phyloP scores from a whole-genome alignment of 768 basidiomycete species.

The Tylopilus vinaceipallidus region DNA sequence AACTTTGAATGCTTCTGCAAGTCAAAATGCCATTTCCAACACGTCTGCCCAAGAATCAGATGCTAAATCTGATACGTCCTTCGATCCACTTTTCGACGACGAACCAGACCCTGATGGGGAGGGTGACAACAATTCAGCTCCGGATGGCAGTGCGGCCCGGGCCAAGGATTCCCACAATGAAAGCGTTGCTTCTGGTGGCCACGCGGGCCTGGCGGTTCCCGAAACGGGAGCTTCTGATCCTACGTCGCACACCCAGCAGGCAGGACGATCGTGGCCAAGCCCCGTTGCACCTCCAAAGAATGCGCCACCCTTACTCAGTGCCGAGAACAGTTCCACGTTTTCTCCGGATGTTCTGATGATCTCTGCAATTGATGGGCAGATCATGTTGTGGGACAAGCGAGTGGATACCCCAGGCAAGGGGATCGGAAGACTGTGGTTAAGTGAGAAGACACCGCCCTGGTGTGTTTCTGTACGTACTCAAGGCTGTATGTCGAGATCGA shows the following conservation, averaged over 20 bases:
- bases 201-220: conserved; percentile 29
- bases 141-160: conserved; percentile 20
- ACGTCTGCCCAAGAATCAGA: conserved; percentile 44
- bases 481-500: conserved; percentile 2
- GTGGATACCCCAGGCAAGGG: conserved; percentile 61
- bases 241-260: conserved; percentile 22
- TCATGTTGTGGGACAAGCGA: conserved; percentile 88
- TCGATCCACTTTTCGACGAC: conserved; percentile 89
- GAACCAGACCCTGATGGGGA: conserved; percentile 66
- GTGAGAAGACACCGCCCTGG: conserved; percentile 93
- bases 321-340: conserved; percentile 55
- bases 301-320: conserved; percentile 71
- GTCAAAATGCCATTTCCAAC: conserved; percentile 26
- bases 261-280: conserved; percentile 29
- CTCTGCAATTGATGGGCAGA: conserved; percentile 87
- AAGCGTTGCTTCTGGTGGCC: conserved; percentile 6
- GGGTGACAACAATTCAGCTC: conserved; percentile 22
- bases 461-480: conserved; percentile 77
- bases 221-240: conserved; percentile 24
- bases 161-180: conserved; percentile 16
- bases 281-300: conserved; percentile 63
- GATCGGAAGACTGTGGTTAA: conserved; percentile 83
- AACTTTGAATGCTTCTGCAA: conserved; percentile 18
- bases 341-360: conserved; percentile 87
- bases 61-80: conserved; percentile 75